These are phyloP conservation scores for Lepiota brunneoincarnata DNA, from an alignment of 768 basidiomycete genomes.

Conservation along the genomic window DNA sequence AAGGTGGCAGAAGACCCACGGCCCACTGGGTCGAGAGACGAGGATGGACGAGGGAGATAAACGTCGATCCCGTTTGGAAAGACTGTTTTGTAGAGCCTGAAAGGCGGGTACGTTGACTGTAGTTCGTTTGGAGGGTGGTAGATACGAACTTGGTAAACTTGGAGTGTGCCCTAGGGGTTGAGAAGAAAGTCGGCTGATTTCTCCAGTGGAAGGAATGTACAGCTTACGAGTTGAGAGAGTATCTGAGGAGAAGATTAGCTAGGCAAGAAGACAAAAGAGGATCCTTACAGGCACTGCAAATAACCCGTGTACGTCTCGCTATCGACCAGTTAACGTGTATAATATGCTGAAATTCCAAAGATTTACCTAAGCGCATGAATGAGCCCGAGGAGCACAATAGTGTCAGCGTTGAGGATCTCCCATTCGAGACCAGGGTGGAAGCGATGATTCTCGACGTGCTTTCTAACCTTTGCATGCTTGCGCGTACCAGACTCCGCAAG, in stretches of 20 bases:
- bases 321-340: slow-evolving; percentile 2
- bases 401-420: slow-evolving; percentile 75
- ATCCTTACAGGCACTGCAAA: slow-evolving; percentile 67
- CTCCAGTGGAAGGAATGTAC: neutral
- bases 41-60: slow-evolving; percentile 33
- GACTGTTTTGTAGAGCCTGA: slow-evolving; percentile 63
- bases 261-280: neutral
- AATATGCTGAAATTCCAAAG: neutral
- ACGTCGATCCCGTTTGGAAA: slow-evolving; percentile 59
- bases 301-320: slow-evolving; percentile 82
- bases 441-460: slow-evolving; percentile 27
- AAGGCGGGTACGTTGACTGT: neutral
- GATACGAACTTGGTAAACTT: slow-evolving; percentile 64
- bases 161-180: slow-evolving; percentile 55
- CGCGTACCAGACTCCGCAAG: slow-evolving; percentile 61
- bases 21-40: slow-evolving; percentile 18
- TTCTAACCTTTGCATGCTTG: slow-evolving; percentile 39
- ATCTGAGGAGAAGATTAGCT: slow-evolving; percentile 22
- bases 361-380: slow-evolving; percentile 68
- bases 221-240: slow-evolving; percentile 51
- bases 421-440: slow-evolving; percentile 70
- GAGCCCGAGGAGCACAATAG: slow-evolving; percentile 66
- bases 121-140: neutral
- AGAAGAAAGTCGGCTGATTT: neutral
- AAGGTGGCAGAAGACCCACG: slow-evolving; percentile 14